Percentiles rank a stretch among this genome's conserved stretches.
phyloP scores from a whole-genome alignment of 441 rosid genomes.

The Gossypium lobatum region DNA sequence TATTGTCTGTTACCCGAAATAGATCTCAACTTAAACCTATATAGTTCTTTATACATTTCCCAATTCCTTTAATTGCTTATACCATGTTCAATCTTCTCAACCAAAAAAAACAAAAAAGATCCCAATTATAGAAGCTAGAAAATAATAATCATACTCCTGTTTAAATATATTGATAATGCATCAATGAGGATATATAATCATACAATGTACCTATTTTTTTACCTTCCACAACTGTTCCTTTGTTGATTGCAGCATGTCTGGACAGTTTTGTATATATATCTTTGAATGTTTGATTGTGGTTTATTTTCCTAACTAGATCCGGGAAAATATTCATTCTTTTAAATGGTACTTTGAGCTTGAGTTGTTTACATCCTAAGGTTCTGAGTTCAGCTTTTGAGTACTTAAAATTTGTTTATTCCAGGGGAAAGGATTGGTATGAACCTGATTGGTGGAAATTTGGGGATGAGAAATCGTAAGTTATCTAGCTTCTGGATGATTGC shows the following conservation, averaged over 20 bases:
- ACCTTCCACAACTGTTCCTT: not conserved
- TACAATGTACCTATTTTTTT: too few relatives aligned
- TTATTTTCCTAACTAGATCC: not conserved
- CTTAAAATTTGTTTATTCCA: constrained; percentile 33
- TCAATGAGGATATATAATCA: not conserved
- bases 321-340: not conserved
- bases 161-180: not conserved
- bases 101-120: not conserved
- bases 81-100: not conserved
- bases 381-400: constrained; percentile 3
- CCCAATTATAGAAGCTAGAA: not conserved
- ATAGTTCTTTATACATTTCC: not conserved
- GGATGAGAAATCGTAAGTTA: constrained; percentile 84
- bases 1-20: constrained; percentile 2
- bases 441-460: constrained; percentile 99
- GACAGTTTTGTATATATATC: not conserved
- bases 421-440: constrained; percentile 95
- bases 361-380: not conserved
- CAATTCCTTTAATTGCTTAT: not conserved
- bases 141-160: not conserved
- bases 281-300: not conserved
- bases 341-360: not conserved
- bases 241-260: not conserved
- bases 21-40: not conserved
- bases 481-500: constrained; percentile 12